Evolutionary conservation across 2,329 filamentous ascomycete genomes (phyloP), one percentile per base, ranked within the genome.

Genomic region (Triangularia verruculosa): DNA sequence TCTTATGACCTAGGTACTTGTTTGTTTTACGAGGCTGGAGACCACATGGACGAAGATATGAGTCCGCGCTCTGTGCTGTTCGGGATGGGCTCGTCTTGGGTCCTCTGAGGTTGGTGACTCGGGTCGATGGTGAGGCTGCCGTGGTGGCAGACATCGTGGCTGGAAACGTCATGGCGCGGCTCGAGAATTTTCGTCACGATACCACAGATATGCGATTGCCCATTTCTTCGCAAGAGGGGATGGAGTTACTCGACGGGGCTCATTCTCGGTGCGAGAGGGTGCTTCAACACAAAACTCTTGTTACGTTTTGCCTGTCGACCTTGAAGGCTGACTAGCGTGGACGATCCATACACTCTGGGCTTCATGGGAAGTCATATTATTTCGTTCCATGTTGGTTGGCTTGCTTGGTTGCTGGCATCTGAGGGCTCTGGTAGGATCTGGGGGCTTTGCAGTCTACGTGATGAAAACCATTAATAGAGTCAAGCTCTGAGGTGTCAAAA

Each of bases 191-290:
- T 97, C 90, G 94, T 97, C 94, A 88, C 88, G 90, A 84, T 91
- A 86, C 77, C 83, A 96, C 87, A 97, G 94, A 90, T 88, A 98
- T 97, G 94, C 93, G 94, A 97, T 97, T 97, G 92, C 91, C 80
- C 76, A 71, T 68, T 80, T 75, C 71, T 69, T 67, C 70, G 64
- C 22, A 52, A 62, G 56, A 56, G 69, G 61, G 69, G 39, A 74
- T 75, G 77, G 79, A 84, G 91, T 97, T 96, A 98, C 94, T 97
- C 93, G 93, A 98, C 96, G 94, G 94, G 94, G 94, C 94, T 97
- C 93, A 98, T 97, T 97, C 92, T 97, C 90, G 94, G 93, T 86
- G 90, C 93, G 93, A 97, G 92, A 90, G 90, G 90, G 80, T 47
- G 78, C 77, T 79, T 74, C 73, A 75, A 63, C 63, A 11, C 52